These are phyloP conservation scores for Silene conica DNA, from an alignment of 148 eudicot species.

Conservation along the genomic window DNA sequence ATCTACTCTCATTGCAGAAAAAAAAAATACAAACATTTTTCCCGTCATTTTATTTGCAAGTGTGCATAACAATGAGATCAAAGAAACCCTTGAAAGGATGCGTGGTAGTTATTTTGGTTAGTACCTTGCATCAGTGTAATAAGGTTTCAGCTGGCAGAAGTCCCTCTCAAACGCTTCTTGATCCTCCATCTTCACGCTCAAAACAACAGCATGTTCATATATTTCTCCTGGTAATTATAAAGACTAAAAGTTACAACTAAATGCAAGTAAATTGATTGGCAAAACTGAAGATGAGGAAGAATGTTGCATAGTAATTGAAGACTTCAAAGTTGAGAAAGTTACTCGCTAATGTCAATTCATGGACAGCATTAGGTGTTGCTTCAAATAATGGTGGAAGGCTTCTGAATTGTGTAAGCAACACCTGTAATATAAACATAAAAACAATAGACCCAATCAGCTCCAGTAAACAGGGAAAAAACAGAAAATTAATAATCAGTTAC, in stretches of 20 bases:
- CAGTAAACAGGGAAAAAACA: background rate
- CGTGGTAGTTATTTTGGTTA: background rate
- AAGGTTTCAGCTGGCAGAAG: conserved; percentile 90
- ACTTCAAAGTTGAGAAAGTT: conserved; percentile 18
- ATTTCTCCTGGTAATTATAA: conserved; percentile 59
- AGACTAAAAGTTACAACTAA: background rate
- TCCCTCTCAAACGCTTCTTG: conserved; percentile 95
- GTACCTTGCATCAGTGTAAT: conserved; percentile 89
- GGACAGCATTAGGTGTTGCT: conserved; percentile 58
- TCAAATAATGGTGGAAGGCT: conserved; percentile 84
- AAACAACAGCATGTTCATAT: conserved; percentile 90
- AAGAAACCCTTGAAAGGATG: background rate
- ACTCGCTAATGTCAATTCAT: conserved; percentile 85
- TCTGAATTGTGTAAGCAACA: conserved; percentile 58
- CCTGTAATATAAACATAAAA: conserved; percentile 37
- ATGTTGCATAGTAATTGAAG: background rate
- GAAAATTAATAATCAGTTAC: background rate
- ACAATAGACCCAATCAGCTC: background rate
- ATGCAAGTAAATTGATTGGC: too few relatives aligned
- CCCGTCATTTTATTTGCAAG: too few relatives aligned
- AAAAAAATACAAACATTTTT: too few relatives aligned
- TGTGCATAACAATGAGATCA: background rate
- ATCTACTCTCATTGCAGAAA: background rate
- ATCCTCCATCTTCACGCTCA: conserved; percentile 93
- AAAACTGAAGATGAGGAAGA: background rate